Base-by-base conservation (phyloP, 345 rosid species). In the Laguncularia racemosa region DNA sequence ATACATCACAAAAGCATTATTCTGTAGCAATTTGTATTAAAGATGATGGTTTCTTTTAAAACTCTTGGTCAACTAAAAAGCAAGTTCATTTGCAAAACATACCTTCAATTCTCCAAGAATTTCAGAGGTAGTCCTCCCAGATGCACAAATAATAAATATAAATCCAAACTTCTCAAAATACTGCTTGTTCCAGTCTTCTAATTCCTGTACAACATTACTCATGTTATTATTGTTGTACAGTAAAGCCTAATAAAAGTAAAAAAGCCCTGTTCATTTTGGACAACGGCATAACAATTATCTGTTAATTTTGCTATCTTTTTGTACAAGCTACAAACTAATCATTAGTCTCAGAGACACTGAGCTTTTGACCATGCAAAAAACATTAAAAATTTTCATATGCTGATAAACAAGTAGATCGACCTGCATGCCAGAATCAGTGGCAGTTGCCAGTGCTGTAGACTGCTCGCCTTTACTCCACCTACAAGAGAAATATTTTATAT, bases 381-480 rank as follows among this genome's bases (percentile, higher is more conserved):
- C 9, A 33, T 4, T 33, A 33, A 33, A 33, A 33, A 6, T 33
- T 33, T 33, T 9, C 40, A 33, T 33, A 3, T 33, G 40, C 40
- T 33, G 17, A 17, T 59, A 44, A 44, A 68, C 20, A 59, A 45
- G 53, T 45, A 67, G 57, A 1, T 58, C 38, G 58, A 85, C 97
- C 89, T 80, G 78, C 57, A 78, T 78, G 69, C 70, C 77, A 63
- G 88, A 74, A 75, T 49, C 64, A 57, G 91, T 76, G 55, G 96
- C 84, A 60, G 97, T 80, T 40, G 97, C 84, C 33, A 89, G 63
- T 63, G 97, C 98, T 15, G 85, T 80, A 16, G 98, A 80, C 67
- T 92, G 96, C 74, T 92, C 98, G 59, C 84, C 79, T 53, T 73
- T 79, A 57, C 96, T 86, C 82, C 84, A 76, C 64, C 89, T 83